A percentile compares a stretch with the other conserved stretches of the same genome.
These are phyloP conservation scores for Arthrobotrys pseudoclavata DNA, from an alignment of 2,329 filamentous ascomycete genomes.

Conservation along the genomic window DNA sequence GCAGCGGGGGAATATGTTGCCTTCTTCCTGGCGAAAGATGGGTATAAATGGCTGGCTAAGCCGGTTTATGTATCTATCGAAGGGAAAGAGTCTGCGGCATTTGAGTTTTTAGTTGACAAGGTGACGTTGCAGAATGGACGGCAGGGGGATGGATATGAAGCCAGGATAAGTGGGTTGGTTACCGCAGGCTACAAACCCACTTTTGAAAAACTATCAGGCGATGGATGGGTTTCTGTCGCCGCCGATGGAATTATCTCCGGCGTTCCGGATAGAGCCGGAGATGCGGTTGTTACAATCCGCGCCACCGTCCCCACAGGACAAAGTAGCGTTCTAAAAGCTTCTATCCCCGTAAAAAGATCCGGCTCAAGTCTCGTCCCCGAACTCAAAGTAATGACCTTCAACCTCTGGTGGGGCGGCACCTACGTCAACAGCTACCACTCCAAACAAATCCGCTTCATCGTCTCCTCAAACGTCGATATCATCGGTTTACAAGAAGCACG, in stretches of 20 bases:
- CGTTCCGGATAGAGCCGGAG: conserved; percentile 63
- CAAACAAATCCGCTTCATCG: conserved; percentile 67
- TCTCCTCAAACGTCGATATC: conserved; percentile 65
- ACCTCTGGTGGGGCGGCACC: conserved; percentile 67
- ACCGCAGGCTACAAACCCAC: conserved; percentile 62
- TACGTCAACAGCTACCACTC: conserved; percentile 66
- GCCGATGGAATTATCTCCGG: conserved; percentile 66
- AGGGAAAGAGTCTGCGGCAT: background rate
- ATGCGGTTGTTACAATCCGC: conserved; percentile 61
- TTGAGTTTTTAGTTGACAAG: conserved; percentile 64
- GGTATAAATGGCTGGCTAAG: conserved; percentile 66
- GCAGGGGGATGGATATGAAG: conserved; percentile 65
- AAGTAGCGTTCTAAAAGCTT: conserved; percentile 64
- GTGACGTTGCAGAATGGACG: conserved; percentile 66
- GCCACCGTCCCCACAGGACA: conserved; percentile 63
- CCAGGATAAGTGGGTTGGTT: conserved; percentile 65
- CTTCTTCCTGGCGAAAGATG: conserved; percentile 84
- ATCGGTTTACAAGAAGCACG: conserved; percentile 67
- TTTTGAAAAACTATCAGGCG: conserved; percentile 64
- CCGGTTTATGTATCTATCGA: conserved; percentile 65
- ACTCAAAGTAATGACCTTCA: conserved; percentile 66
- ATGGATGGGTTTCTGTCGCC: conserved; percentile 65
- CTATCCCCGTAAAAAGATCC: conserved; percentile 64
- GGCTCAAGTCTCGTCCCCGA: conserved; percentile 63
- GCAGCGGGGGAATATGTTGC: conserved; percentile 77